These are phyloP conservation scores for Setaria viridis DNA, from an alignment of 202 grass and related monocot genomes.

Conservation along the genomic window DNA sequence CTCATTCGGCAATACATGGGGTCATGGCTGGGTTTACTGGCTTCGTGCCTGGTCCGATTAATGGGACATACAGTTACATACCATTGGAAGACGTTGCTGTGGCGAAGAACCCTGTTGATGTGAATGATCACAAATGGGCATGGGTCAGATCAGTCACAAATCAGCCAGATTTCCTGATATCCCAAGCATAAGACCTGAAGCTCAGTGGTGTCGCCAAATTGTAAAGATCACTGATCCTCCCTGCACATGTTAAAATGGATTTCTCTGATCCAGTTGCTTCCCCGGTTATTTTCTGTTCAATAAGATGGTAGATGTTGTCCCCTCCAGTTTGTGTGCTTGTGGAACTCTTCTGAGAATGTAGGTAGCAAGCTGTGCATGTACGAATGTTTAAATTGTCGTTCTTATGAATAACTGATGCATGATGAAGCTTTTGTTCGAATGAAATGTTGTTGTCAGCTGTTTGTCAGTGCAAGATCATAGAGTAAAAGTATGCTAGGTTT, in stretches of 20 bases:
- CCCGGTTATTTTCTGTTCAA: background rate
- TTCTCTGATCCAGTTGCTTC: background rate
- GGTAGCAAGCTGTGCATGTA: background rate
- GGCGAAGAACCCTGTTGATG: slow-evolving; percentile 69
- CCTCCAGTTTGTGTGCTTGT: background rate
- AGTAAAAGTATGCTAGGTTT: too few relatives aligned
- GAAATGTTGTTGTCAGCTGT: background rate
- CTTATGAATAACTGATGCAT: slow-evolving; percentile 23
- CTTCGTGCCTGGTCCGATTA: slow-evolving; percentile 77
- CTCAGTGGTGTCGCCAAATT: background rate
- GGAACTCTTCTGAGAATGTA: background rate
- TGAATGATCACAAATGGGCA: slow-evolving; percentile 91
- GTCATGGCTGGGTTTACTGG: slow-evolving; percentile 84
- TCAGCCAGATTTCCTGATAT: slow-evolving; percentile 71
- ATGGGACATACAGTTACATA: slow-evolving; percentile 83
- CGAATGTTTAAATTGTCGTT: slow-evolving; percentile 2
- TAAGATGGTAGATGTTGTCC: slow-evolving; percentile 10
- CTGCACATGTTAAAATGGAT: background rate
- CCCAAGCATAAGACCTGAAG: slow-evolving; percentile 16
- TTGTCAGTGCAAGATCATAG: background rate
- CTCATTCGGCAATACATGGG: slow-evolving; percentile 81
- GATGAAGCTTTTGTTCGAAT: background rate
- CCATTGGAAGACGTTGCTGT: slow-evolving; percentile 76
- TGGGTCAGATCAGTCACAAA: slow-evolving; percentile 82
- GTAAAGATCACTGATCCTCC: background rate